Percentiles rank a stretch among this genome's conserved stretches.
Conservation (phyloP, 768 basidiomycete genomes). For the Trametes gibbosa region DNA sequence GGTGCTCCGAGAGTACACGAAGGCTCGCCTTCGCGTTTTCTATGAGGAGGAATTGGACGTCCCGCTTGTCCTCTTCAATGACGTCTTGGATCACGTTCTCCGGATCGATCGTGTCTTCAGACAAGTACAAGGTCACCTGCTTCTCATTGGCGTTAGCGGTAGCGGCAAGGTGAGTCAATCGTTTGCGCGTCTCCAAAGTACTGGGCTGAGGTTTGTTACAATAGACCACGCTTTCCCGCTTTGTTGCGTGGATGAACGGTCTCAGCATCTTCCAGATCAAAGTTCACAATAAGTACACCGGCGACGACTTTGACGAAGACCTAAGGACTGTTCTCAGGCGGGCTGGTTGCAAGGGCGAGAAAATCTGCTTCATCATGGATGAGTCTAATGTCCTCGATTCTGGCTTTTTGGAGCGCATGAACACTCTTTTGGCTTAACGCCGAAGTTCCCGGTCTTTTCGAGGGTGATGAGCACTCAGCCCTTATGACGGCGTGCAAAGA, state of each 20-base stretch:
- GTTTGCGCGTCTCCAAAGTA: no score
- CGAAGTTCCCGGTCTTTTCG: constrained; percentile 99
- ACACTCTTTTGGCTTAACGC: constrained; percentile 97
- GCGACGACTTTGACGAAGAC: constrained; percentile 98
- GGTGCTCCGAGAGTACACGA: constrained; percentile 90
- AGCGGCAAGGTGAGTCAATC: constrained; percentile 81
- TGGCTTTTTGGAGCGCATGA: constrained; percentile 99
- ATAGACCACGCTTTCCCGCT: constrained; percentile 94
- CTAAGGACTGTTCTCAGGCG: constrained; percentile 92
- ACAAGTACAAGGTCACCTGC: constrained; percentile 93
- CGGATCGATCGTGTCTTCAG: constrained; percentile 99
- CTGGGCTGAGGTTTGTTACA: constrained; percentile 17
- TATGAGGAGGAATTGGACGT: constrained; percentile 99
- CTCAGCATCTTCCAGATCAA: constrained; percentile 99
- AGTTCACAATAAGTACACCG: constrained; percentile 98
- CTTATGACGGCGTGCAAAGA: constrained; percentile 99
- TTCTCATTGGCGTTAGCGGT: constrained; percentile 97
- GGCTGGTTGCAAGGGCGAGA: constrained; percentile 97
- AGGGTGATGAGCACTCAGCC: constrained; percentile 98
- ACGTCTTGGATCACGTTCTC: constrained; percentile 96
- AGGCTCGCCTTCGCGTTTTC: constrained; percentile 95
- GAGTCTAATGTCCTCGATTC: constrained; percentile 99
- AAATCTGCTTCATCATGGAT: constrained; percentile 99
- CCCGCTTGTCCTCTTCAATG: constrained; percentile 96
- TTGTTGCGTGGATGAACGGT: constrained; percentile 99